Evolutionary conservation across 805 yeast genomes (phyloP).

Genomic region (Ogataea philodendri): DNA sequence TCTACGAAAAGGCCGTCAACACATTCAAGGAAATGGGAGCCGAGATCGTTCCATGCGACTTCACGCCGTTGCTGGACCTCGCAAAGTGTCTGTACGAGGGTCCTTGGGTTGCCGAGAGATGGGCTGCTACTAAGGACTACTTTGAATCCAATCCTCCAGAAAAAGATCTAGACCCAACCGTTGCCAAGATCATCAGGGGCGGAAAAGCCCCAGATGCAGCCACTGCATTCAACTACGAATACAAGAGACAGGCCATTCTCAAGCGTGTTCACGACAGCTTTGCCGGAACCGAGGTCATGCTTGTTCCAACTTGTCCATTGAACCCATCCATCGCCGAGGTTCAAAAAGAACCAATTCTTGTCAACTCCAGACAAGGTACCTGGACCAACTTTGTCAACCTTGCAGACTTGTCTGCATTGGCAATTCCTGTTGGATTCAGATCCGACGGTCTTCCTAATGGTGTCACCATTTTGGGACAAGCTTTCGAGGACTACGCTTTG

Average conservation of each 20-base stretch:
- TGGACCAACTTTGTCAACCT: conserved; percentile 96
- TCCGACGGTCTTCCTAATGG: conserved; percentile 89
- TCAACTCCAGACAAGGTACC: conserved; percentile 94
- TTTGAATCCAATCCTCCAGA: conserved; percentile 68
- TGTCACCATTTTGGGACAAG: conserved; percentile 76
- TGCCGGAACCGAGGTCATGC: conserved; percentile 63
- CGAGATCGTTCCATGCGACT: conserved; percentile 60
- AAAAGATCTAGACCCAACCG: conserved; percentile 80
- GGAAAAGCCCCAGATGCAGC: conserved; percentile 81
- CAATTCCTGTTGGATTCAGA: conserved; percentile 89
- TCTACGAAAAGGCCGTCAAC: conserved; percentile 63
- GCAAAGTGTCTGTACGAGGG: conserved; percentile 94
- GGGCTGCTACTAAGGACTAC: conserved; percentile 75
- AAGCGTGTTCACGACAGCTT: conserved; percentile 59
- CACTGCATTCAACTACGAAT: conserved; percentile 80
- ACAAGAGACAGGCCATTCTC: conserved; percentile 77
- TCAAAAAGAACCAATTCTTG: conserved; percentile 69
- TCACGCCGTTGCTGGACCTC: conserved; percentile 70
- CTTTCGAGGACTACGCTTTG: conserved; percentile 86
- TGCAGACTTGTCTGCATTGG: conserved; percentile 89
- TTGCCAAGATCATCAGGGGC: conserved; percentile 66
- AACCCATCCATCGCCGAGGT: conserved; percentile 80
- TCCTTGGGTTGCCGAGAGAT: conserved; percentile 98
- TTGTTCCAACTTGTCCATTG: conserved; percentile 93
- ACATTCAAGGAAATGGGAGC: conserved; percentile 54